A percentile compares a stretch with the other conserved stretches of the same genome.
Evolutionary conservation across 108 stramenopile species (phyloP).

Genomic region (Parmales sp.): DNA sequence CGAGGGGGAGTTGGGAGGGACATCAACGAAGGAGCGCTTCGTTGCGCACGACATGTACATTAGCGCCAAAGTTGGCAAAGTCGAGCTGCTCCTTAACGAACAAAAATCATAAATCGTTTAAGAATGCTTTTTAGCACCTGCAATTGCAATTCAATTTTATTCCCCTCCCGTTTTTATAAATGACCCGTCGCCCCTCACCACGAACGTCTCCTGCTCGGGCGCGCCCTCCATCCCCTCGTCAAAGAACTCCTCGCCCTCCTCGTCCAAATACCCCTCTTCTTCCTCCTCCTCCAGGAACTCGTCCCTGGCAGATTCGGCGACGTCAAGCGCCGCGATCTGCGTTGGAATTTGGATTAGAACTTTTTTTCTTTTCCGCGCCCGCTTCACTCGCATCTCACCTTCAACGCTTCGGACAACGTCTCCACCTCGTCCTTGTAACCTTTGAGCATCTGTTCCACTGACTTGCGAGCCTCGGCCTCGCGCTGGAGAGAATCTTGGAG

Average conservation of each 20-base stretch:
- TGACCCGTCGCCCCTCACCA: not conserved
- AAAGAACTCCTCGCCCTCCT: constrained; percentile 6
- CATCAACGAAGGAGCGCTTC: too few species aligned
- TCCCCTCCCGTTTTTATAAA: not conserved
- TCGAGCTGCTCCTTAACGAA: too few species aligned
- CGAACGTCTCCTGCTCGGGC: not conserved
- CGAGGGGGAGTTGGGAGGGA: too few species aligned
- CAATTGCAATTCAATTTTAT: too few species aligned
- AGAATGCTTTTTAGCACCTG: too few species aligned
- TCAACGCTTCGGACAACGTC: constrained; percentile 22
- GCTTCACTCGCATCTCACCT: too few species aligned
- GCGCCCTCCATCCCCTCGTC: not conserved
- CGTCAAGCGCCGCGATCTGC: constrained; percentile 27
- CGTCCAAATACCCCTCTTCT: not conserved
- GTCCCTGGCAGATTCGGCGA: constrained; percentile 16
- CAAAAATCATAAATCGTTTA: too few species aligned
- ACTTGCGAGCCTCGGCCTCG: constrained; percentile 4
- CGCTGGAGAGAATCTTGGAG: not conserved
- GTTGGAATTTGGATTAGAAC: too few species aligned
- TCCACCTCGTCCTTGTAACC: constrained; percentile 30
- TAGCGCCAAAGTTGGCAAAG: too few species aligned
- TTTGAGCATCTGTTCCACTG: constrained; percentile 12
- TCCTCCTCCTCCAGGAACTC: constrained; percentile 8
- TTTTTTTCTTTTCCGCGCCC: too few species aligned
- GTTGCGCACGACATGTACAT: too few species aligned